Percentiles rank a stretch among this genome's conserved stretches.
These are phyloP conservation scores for Populus davidiana DNA, from an alignment of 345 rosid genomes.

Conservation along the genomic window DNA sequence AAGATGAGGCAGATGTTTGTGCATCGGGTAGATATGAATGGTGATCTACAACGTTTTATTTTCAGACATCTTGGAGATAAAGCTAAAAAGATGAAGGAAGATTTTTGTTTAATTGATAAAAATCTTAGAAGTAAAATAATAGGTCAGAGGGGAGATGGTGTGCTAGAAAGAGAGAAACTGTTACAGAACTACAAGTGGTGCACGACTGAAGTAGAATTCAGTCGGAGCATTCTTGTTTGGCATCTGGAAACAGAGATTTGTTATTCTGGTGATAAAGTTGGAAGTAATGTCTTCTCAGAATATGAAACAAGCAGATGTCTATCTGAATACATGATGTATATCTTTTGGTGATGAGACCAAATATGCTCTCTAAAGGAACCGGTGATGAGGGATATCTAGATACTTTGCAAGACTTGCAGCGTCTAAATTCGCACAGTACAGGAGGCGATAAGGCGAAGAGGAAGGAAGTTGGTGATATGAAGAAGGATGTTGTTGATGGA, in stretches of 20 bases:
- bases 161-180: background rate
- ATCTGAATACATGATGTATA: constrained; percentile 21
- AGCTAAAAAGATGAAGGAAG: too few relatives aligned
- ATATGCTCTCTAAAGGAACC: constrained; percentile 19
- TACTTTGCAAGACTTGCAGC: too few relatives aligned
- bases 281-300: too few relatives aligned
- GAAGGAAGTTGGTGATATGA: fast-evolving
- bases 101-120: too few relatives aligned
- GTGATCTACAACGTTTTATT: fast-evolving
- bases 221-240: constrained; percentile 26
- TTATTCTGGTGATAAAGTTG: constrained; percentile 3
- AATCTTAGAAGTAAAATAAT: too few relatives aligned
- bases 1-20: too few relatives aligned
- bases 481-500: too few relatives aligned
- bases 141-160: too few relatives aligned
- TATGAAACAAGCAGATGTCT: background rate
- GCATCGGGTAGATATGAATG: too few relatives aligned
- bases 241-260: constrained; percentile 29
- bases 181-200: fast-evolving
- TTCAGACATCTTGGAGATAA: too few relatives aligned
- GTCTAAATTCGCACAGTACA: too few relatives aligned
- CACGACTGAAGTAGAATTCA: background rate
- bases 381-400: background rate
- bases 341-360: constrained; percentile 6
- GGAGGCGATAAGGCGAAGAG: too few relatives aligned